Conservation (phyloP, 2,329 filamentous ascomycete genomes). For the Colletotrichum trifolii region DNA sequence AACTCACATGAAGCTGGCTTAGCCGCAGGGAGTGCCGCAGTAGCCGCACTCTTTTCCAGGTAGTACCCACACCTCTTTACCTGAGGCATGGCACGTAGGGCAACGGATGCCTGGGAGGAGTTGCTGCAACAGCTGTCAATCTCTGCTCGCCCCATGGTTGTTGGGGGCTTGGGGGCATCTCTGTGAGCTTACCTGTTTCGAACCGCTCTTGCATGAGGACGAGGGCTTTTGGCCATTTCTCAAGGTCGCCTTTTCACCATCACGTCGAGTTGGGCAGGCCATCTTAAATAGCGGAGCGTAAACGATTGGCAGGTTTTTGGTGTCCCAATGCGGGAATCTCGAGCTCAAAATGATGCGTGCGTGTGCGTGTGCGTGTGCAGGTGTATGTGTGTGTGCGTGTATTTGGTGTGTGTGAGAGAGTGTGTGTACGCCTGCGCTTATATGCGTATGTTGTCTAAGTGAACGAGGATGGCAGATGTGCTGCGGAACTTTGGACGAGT, state of each 20-base stretch:
- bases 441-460: too few species aligned
- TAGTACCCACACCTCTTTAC: constrained; percentile 67
- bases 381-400: too few species aligned
- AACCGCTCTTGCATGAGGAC: constrained; percentile 26
- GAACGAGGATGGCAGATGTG: too few species aligned
- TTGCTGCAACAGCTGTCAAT: constrained; percentile 38
- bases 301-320: background rate
- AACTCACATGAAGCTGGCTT: constrained; percentile 34
- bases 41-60: constrained; percentile 62
- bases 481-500: background rate
- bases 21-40: constrained; percentile 59
- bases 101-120: constrained; percentile 63
- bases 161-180: constrained; percentile 6
- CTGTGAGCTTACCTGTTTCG: constrained; percentile 27
- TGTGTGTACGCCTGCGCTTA: too few species aligned
- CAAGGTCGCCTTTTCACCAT: constrained; percentile 30
- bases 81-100: constrained; percentile 60
- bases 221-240: constrained; percentile 27
- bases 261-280: constrained; percentile 28
- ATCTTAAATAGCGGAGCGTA: constrained; percentile 22
- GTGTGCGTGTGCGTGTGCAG: too few species aligned
- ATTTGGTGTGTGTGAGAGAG: background rate
- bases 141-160: background rate
- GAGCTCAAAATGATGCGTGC: too few species aligned
- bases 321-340: background rate